Base-by-base conservation (phyloP, 805 yeast genomes). In the Scheffersomyces spartinae region DNA sequence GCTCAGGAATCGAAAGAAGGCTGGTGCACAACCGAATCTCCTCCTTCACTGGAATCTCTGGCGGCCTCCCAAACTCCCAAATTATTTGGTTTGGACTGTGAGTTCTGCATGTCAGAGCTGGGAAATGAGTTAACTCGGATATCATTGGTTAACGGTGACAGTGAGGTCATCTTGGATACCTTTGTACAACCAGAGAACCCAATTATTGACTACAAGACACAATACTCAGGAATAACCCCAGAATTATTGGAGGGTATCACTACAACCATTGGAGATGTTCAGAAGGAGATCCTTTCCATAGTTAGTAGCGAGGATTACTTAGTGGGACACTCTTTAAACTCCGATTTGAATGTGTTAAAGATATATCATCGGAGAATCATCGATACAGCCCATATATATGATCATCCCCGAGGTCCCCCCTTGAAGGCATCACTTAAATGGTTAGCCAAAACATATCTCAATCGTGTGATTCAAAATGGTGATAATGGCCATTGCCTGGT, bases 311-410 rank as follows among this genome's bases (percentile, higher is more conserved):
- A 57, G 10, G 96, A 85, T 44, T 61, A 75, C 9, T 43, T 88
- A 13, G 68, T 88, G 26, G 97, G 98, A 2, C 98, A 88, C 47
- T 88, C 97, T 0, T 55, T 88, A 16, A 88, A 86, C 34, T 74
- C 78, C 13, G 98, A 88, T 48, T 57, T 88, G 25, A 59, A 64
- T 7, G 94, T 74, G 3, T 49, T 91, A 43, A 65, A 67, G 37
- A 39, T 91, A 9, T 63, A 74, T 24, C 97, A 88, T 45, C 76
- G 81, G 2, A 59, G 52, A 9, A 63, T 86, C 14, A 70, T 88
- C 9, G 98, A 88, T 49, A 88, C 97, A 0, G 63, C 95, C 0
- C 38, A 80, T 1, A 55, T 77, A 7, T 80, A 58, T 50, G 84
- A 84, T 27, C 95, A 85, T 45, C 67, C 71, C n/a, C 62, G 80